phyloP scores from a whole-genome alignment of 169 alveolate species.

The Blepharisma undulans region DNA sequence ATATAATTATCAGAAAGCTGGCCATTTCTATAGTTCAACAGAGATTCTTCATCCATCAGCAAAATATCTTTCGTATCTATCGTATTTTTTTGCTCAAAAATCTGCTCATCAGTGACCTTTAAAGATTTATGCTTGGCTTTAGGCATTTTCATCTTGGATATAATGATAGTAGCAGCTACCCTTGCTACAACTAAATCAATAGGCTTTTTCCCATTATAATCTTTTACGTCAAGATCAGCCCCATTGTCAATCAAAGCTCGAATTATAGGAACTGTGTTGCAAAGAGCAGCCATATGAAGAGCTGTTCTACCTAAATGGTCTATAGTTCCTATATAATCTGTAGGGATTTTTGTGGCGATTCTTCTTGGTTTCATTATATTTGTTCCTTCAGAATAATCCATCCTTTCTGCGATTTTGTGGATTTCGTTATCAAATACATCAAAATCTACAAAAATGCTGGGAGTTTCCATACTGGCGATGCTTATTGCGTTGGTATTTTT shows the following conservation, averaged over 20 bases:
- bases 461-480: background rate
- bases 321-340: conserved; percentile 22
- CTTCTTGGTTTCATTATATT: background rate
- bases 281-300: conserved; percentile 53
- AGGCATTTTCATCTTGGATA: background rate
- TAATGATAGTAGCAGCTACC: background rate
- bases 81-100: background rate
- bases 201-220: conserved; percentile 45
- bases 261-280: conserved; percentile 30
- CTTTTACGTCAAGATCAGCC: conserved; percentile 46
- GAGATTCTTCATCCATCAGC: background rate
- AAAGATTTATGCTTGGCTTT: background rate
- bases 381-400: background rate
- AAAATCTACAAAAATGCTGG: background rate
- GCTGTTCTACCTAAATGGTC: conserved; percentile 54
- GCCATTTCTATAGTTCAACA: background rate
- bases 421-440: background rate
- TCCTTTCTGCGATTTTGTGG: background rate
- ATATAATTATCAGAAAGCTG: background rate
- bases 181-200: conserved; percentile 11
- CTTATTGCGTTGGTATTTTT: background rate
- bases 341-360: background rate
- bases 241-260: conserved; percentile 38
- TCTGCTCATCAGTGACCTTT: background rate
- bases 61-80: background rate